phyloP scores from a whole-genome alignment of 1,139 yeast species.

The Sugiyamaella grinbergsii region DNA sequence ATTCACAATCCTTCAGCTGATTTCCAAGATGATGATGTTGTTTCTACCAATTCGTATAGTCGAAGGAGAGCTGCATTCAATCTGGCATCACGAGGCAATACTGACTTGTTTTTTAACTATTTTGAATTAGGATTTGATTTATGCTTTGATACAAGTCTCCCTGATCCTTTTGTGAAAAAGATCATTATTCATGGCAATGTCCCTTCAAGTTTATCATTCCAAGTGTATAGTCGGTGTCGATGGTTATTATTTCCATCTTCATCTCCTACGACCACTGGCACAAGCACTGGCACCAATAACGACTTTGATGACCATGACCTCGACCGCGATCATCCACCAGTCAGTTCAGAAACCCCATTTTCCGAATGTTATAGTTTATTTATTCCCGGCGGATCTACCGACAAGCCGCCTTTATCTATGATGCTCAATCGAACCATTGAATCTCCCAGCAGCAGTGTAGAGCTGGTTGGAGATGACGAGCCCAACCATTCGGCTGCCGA shows the following conservation, averaged over 20 bases:
- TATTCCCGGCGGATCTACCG: slow-evolving; percentile 3
- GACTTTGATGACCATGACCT: neutral
- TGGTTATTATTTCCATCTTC: slow-evolving; percentile 31
- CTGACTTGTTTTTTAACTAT: slow-evolving; percentile 38
- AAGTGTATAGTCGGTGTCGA: slow-evolving; percentile 39
- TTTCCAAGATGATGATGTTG: slow-evolving; percentile 26
- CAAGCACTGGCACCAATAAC: neutral
- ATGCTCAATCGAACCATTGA: slow-evolving; percentile 35
- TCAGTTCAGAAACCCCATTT: slow-evolving; percentile 30
- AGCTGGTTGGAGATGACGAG: slow-evolving; percentile 35
- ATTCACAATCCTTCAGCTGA: slow-evolving; percentile 34
- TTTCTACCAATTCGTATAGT: slow-evolving; percentile 1
- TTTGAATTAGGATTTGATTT: slow-evolving; percentile 39
- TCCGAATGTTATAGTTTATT: slow-evolving; percentile 21
- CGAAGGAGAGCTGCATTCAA: neutral
- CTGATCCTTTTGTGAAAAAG: slow-evolving; percentile 36
- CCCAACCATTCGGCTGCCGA: slow-evolving; percentile 21
- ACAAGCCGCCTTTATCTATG: slow-evolving; percentile 31
- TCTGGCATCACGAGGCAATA: slow-evolving; percentile 1
- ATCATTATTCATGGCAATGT: slow-evolving; percentile 40
- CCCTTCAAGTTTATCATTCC: slow-evolving; percentile 39
- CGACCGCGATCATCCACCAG: neutral
- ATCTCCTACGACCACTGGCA: too few relatives aligned
- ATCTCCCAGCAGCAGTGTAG: slow-evolving; percentile 37
- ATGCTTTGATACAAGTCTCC: slow-evolving; percentile 35